Evolutionary conservation across 1,284 basidiomycete species (phyloP).

Genomic region (Ceratobasidium sp.): DNA sequence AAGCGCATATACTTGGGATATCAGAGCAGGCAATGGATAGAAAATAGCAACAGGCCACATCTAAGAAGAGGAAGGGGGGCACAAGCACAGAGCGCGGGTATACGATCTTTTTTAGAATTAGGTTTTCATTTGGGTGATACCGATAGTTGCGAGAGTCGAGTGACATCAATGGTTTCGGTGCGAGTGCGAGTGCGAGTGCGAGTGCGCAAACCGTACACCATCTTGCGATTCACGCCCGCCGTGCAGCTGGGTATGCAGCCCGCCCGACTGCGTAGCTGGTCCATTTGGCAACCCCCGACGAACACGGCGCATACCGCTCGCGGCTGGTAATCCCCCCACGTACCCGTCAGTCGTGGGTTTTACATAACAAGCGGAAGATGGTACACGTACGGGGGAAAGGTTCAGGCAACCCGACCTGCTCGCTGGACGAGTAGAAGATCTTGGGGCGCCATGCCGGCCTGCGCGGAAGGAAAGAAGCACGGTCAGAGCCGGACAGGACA

Average conservation of each 20-base stretch:
- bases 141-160: no score
- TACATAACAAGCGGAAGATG: slow-evolving; percentile 5
- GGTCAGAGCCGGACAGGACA: no score
- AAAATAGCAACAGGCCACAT: background rate
- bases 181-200: no score
- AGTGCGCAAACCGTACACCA: no score
- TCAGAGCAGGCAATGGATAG: background rate
- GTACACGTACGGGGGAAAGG: slow-evolving; percentile 84
- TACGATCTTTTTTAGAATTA: no score
- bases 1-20: slow-evolving; percentile 5
- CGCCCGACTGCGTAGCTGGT: background rate
- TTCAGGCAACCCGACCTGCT: slow-evolving; percentile 76
- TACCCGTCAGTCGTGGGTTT: background rate
- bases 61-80: no score
- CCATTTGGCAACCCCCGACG: background rate
- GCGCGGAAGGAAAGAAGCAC: background rate
- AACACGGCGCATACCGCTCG: slow-evolving; percentile 1
- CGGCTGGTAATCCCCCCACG: background rate
- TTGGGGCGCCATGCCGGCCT: slow-evolving; percentile 75
- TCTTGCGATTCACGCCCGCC: slow-evolving; percentile 1
- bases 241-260: slow-evolving; percentile 34
- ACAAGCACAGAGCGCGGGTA: no score
- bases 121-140: no score
- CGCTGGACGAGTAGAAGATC: slow-evolving; percentile 82
- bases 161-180: no score